Conservation (phyloP, 2,329 filamentous ascomycete genomes). For the Davidsoniella eucalypti region DNA sequence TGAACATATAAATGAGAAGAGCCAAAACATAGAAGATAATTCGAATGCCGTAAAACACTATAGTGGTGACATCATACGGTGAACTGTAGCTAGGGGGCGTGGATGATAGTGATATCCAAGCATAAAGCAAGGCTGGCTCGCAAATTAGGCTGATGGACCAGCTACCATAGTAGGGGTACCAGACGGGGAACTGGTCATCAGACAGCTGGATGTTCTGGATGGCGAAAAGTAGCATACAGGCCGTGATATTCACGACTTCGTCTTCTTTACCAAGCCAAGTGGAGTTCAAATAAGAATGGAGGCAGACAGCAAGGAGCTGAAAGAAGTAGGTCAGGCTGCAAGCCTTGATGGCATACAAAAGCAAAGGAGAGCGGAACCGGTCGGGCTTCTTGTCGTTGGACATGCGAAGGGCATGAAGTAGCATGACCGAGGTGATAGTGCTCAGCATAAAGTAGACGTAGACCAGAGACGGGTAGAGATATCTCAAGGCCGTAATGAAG, state of each 20-base stretch:
- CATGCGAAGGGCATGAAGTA: slow-evolving; percentile 30
- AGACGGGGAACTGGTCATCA: slow-evolving; percentile 33
- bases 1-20: neutral
- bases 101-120: slow-evolving; percentile 8
- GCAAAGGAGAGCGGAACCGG: slow-evolving; percentile 23
- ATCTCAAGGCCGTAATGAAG: slow-evolving; percentile 24
- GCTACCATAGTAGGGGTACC: slow-evolving; percentile 47
- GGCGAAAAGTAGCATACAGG: slow-evolving; percentile 47
- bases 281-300: slow-evolving; percentile 20
- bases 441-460: slow-evolving; percentile 41
- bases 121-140: slow-evolving; percentile 31
- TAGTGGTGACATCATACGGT: neutral
- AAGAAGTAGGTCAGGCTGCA: slow-evolving; percentile 24
- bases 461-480: slow-evolving; percentile 38
- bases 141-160: slow-evolving; percentile 41
- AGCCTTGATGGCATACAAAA: slow-evolving; percentile 10
- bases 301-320: slow-evolving; percentile 28
- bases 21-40: slow-evolving; percentile 3
- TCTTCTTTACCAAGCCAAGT: slow-evolving; percentile 30
- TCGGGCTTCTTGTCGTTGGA: slow-evolving; percentile 20
- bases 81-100: neutral
- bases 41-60: neutral
- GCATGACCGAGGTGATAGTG: slow-evolving; percentile 34
- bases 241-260: slow-evolving; percentile 39
- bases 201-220: slow-evolving; percentile 39